Conservation (phyloP, 2,329 filamentous ascomycete species). For the Chaetomium sp. region DNA sequence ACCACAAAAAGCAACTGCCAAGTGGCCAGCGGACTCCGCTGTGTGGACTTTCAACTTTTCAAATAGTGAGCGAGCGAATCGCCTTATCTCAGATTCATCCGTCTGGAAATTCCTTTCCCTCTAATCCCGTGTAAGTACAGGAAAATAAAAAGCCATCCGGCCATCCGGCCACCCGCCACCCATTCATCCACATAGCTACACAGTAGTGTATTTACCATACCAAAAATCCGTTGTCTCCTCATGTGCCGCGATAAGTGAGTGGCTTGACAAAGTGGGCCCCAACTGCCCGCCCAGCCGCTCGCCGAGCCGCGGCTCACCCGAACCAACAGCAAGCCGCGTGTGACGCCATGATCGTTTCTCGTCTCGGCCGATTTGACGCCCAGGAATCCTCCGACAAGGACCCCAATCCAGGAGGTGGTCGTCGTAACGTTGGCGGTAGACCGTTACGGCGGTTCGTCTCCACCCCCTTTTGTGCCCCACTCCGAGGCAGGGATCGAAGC, state of each 20-base stretch:
- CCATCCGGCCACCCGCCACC: background rate
- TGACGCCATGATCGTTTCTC: constrained; percentile 2
- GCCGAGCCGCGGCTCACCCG: background rate
- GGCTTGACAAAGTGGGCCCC: background rate
- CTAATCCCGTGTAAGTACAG: background rate
- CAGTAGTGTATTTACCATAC: background rate
- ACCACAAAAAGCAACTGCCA: background rate
- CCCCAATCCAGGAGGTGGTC: background rate
- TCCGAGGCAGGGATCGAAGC: background rate
- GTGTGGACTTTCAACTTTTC: background rate
- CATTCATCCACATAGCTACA: background rate
- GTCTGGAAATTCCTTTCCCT: background rate
- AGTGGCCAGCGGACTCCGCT: background rate
- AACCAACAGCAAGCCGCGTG: constrained; percentile 1
- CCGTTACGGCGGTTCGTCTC: background rate
- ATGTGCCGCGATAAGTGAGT: background rate
- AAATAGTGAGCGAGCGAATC: background rate
- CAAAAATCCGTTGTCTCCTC: background rate
- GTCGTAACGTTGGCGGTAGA: background rate
- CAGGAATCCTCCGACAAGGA: background rate
- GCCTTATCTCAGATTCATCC: background rate
- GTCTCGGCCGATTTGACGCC: background rate
- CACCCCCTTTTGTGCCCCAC: background rate
- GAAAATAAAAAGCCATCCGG: background rate
- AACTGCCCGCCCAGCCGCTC: background rate